Base-by-base conservation (phyloP, 441 rosid species). In the Gossypium gossypioides region DNA sequence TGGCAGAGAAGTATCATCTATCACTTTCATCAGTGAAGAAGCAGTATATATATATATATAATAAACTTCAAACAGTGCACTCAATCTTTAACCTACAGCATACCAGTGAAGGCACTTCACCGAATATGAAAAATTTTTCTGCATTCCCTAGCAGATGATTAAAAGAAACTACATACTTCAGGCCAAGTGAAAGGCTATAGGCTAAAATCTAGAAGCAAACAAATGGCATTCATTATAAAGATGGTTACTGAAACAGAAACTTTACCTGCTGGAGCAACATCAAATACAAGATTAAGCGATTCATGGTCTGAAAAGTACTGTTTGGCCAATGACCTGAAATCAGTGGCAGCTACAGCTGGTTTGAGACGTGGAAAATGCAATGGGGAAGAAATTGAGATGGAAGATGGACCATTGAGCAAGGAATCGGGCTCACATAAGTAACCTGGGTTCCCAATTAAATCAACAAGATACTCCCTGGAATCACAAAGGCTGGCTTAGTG, bases 401-500 rank as follows among this genome's bases (percentile, higher is more conserved):
- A 87, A 74, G 93, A 87, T 68, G 94, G 99, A 75, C 98, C 99
- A 81, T 93, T 92, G 75, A 91, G 86, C 87, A 89, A 83, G 84
- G 98, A 96, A 84, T 90, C 89, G 0, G 99, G 99, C 81, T 85
- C 94, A 69, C 87, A 88, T 78, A 96, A 76, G 80, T 84, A 81
- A 76, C 99, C 98, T 55, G 99, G 97, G 82, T 83, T 91, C 79
- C 88, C 94, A 66, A 89, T 82, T 82, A 96, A 91, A 82, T 96
- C 99, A 82, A 96, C 88, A 76, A 91, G 81, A 85, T 83, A 90
- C 79, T 96, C 99, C 93, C 98, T 91, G 96, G 76, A 82, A 89
- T 58, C n/a, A 77, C 34, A 78, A 6, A 75, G 62, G 57, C 56
- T 59, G 12, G 71, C 54, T 74, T 66, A 72, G 65, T 74, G 24